phyloP scores from a whole-genome alignment of 2,329 filamentous ascomycete genomes.

The Cladosporium sp. region DNA sequence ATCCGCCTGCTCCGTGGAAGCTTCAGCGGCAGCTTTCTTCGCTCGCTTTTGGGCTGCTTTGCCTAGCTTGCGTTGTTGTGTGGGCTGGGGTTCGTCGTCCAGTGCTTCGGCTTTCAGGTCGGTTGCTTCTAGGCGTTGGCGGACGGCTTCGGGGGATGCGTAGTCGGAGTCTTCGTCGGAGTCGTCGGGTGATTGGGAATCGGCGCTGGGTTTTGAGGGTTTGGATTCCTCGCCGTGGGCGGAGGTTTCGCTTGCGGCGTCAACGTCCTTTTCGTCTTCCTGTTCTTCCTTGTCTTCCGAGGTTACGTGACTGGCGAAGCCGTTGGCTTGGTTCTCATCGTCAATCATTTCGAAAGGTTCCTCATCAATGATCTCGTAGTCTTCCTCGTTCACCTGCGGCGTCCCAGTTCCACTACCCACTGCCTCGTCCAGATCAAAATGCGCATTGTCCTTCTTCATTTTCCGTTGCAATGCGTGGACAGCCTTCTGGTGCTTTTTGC shows the following conservation, averaged over 20 bases:
- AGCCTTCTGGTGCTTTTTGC: conserved; percentile 91
- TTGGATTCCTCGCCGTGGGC: not conserved
- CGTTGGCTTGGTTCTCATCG: conserved; percentile 14
- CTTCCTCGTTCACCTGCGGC: conserved; percentile 29
- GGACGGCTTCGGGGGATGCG: conserved; percentile 38
- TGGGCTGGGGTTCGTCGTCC: conserved; percentile 19
- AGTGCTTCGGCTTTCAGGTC: conserved; percentile 27
- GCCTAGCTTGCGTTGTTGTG: conserved; percentile 36
- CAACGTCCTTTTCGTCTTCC: conserved; percentile 1
- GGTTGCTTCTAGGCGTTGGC: conserved; percentile 33
- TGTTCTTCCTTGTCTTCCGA: not conserved
- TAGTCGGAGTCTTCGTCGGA: conserved; percentile 37
- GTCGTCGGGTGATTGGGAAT: conserved; percentile 12
- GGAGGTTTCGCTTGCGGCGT: conserved; percentile 5
- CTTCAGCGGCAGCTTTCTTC: conserved; percentile 44
- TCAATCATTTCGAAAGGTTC: conserved; percentile 22
- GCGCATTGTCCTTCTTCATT: conserved; percentile 74
- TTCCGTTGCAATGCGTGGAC: conserved; percentile 73
- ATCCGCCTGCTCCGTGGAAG: conserved; percentile 29
- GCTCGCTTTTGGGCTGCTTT: conserved; percentile 46
- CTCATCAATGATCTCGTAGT: conserved; percentile 22
- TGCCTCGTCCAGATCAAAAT: conserved; percentile 41
- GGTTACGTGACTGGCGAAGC: not conserved
- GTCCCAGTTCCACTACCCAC: conserved; percentile 28
- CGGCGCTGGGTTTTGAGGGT: not conserved